A percentile compares a stretch with the other conserved stretches of the same genome.
Evolutionary conservation across 1,284 basidiomycete species (phyloP).

Genomic region (Sporisorium reilianum): DNA sequence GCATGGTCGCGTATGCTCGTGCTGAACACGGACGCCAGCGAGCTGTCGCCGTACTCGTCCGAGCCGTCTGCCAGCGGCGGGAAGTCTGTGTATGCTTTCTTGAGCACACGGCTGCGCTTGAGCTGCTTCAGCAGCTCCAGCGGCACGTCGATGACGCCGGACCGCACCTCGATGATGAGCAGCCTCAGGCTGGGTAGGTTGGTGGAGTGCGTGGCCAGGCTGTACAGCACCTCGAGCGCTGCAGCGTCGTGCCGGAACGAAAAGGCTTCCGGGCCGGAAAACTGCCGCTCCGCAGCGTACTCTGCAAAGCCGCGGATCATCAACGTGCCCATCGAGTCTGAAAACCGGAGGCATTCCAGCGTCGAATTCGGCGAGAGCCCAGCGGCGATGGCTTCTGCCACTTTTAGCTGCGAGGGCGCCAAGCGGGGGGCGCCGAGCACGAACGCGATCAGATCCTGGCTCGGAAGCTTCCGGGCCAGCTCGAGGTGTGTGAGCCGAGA

Average conservation of each 20-base stretch:
- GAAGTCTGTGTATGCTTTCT: no score
- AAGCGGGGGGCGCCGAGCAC: neutral
- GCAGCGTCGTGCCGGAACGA: neutral
- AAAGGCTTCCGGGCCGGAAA: no score
- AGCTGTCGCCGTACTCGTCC: no score
- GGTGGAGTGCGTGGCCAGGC: neutral
- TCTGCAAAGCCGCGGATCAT: neutral
- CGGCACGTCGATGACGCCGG: no score
- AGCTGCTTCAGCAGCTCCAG: no score
- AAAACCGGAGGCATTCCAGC: neutral
- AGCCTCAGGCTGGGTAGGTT: neutral
- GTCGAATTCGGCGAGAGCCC: neutral
- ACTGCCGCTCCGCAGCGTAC: neutral
- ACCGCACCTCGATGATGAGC: slow-evolving; percentile 1
- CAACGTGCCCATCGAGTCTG: fast-evolving
- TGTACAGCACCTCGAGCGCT: neutral
- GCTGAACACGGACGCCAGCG: no score
- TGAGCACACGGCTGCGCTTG: no score
- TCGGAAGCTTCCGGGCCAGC: neutral
- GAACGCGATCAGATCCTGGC: neutral
- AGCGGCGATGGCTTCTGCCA: neutral
- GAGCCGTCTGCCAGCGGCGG: no score
- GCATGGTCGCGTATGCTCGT: no score
- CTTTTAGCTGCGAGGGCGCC: no score
- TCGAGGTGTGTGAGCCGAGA: neutral